Conservation (phyloP, 305 asterid species). For the Fraxinus latifolia region DNA sequence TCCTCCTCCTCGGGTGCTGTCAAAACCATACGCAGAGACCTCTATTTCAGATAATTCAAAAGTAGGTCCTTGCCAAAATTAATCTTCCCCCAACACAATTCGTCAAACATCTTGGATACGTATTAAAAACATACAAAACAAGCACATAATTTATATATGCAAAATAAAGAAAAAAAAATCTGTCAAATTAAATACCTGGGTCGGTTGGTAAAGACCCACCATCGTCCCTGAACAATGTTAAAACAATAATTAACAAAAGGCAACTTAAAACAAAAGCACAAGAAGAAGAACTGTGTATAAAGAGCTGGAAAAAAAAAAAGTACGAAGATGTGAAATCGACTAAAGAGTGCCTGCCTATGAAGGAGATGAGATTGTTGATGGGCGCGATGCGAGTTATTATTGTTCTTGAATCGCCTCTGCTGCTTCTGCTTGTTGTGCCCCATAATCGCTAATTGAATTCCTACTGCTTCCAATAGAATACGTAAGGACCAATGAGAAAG, state of each 20-base stretch:
- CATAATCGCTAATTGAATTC: constrained; percentile 29
- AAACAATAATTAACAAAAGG: neutral
- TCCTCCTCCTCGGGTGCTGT: constrained; percentile 50
- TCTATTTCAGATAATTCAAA: neutral
- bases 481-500: neutral
- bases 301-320: neutral
- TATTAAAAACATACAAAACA: neutral
- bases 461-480: neutral
- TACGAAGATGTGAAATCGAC: neutral
- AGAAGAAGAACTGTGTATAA: neutral
- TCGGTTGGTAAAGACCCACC: constrained; percentile 58
- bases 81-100: constrained; percentile 18
- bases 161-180: neutral
- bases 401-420: constrained; percentile 66
- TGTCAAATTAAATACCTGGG: constrained; percentile 42
- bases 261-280: neutral
- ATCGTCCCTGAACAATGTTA: constrained; percentile 42
- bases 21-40: constrained; percentile 6
- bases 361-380: constrained; percentile 40
- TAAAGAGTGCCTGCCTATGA: constrained; percentile 25
- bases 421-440: constrained; percentile 74
- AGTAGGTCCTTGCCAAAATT: neutral
- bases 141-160: neutral
- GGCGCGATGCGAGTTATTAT: constrained; percentile 42
- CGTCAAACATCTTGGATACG: constrained; percentile 35